These are phyloP conservation scores for Albifimbria verrucaria DNA, from an alignment of 2,329 filamentous ascomycete species.

Conservation along the genomic window DNA sequence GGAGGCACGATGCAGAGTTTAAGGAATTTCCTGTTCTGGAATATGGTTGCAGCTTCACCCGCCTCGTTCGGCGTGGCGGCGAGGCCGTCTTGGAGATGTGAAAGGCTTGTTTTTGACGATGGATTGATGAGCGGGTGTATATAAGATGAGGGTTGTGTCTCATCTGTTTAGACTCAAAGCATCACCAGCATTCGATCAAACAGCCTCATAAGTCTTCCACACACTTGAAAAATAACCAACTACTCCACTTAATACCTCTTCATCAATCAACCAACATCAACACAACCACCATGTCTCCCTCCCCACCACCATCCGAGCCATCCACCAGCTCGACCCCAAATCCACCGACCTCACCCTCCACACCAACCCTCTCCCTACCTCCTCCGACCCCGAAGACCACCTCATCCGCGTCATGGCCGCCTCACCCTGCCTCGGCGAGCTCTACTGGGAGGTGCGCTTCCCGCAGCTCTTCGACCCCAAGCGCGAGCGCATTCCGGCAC, in stretches of 20 bases:
- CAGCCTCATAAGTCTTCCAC: background rate
- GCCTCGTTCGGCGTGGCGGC: background rate
- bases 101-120: background rate
- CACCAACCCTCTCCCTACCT: slow-evolving; percentile 11
- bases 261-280: background rate
- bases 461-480: slow-evolving; percentile 16
- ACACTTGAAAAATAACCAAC: background rate
- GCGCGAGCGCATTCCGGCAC: slow-evolving; percentile 26
- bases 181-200: background rate
- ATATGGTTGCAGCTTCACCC: background rate
- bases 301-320: background rate
- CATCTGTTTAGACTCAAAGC: no score
- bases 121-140: background rate
- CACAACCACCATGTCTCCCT: background rate
- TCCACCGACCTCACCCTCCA: background rate
- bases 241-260: background rate
- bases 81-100: background rate
- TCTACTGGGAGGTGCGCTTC: slow-evolving; percentile 24
- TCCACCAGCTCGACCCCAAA: background rate
- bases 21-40: background rate
- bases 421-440: slow-evolving; percentile 26
- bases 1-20: background rate
- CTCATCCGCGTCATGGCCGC: slow-evolving; percentile 30
- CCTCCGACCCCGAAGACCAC: slow-evolving; percentile 19
- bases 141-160: background rate